Percentiles rank a stretch among this genome's conserved stretches.
These are phyloP conservation scores for Amauroascus verrucosus DNA, from an alignment of 2,329 filamentous ascomycete species.

Conservation along the genomic window DNA sequence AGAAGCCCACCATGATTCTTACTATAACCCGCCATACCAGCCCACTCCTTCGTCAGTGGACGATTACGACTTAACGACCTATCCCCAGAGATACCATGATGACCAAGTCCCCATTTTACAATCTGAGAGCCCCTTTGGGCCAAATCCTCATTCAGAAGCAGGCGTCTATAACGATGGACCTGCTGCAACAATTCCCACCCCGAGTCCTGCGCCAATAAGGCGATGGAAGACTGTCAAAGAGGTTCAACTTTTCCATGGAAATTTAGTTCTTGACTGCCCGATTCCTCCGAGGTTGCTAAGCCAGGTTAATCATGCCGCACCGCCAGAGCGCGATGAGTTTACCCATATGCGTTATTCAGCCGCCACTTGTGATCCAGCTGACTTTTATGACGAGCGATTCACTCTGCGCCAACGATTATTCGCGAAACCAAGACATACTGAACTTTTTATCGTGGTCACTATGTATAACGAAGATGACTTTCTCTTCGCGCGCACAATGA, in stretches of 20 bases:
- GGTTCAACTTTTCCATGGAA: conserved; percentile 92
- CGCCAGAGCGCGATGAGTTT: conserved; percentile 70
- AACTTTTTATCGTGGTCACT: conserved; percentile 91
- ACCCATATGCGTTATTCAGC: conserved; percentile 80
- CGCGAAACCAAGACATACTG: conserved; percentile 82
- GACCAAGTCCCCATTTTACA: conserved; percentile 66
- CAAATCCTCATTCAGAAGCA: conserved; percentile 39
- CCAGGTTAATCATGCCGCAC: conserved; percentile 71
- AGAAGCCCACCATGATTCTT: conserved; percentile 75
- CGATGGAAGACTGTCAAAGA: conserved; percentile 98
- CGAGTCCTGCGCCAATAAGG: conserved; percentile 55
- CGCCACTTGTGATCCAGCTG: conserved; percentile 81
- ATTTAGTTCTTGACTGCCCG: conserved; percentile 91
- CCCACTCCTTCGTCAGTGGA: conserved; percentile 49
- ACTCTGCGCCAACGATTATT: conserved; percentile 86
- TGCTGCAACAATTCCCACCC: conserved; percentile 27
- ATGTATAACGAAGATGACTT: conserved; percentile 99
- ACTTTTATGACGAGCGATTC: conserved; percentile 83
- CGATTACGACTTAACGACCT: conserved; percentile 45
- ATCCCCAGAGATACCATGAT: conserved; percentile 52
- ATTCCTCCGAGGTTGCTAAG: conserved; percentile 80
- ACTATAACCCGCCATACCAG: conserved; percentile 74
- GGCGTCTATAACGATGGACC: conserved; percentile 37
- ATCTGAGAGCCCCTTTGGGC: conserved; percentile 50
- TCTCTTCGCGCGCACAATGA: conserved; percentile 89